Evolutionary conservation across 768 basidiomycete species (phyloP).

Genomic region (Auriscalpium orientale): DNA sequence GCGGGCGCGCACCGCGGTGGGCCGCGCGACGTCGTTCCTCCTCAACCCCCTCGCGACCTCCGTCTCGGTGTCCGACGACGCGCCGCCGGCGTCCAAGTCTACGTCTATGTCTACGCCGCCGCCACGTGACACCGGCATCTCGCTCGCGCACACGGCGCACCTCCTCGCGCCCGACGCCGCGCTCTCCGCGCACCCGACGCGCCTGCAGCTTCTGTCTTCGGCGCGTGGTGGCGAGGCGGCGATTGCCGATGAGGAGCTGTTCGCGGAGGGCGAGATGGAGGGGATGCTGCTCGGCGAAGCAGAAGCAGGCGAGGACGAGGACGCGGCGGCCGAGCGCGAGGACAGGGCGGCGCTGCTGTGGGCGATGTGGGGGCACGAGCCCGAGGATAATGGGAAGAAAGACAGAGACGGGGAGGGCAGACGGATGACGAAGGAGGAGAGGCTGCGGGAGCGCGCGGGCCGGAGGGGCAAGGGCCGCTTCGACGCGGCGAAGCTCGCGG

Average conservation of each 20-base stretch:
- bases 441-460: slow-evolving; percentile 3
- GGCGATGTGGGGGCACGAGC: slow-evolving; percentile 10
- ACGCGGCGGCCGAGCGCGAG: slow-evolving; percentile 9
- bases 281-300: slow-evolving; percentile 44
- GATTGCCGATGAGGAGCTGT: slow-evolving; percentile 66
- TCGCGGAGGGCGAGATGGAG: slow-evolving; percentile 62
- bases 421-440: background rate
- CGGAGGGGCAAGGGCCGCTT: slow-evolving; percentile 1
- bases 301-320: slow-evolving; percentile 35
- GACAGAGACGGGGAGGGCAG: slow-evolving; percentile 18
- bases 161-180: slow-evolving; percentile 40
- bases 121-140: background rate
- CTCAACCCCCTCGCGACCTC: slow-evolving; percentile 42
- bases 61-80: background rate
- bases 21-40: slow-evolving; percentile 47
- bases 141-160: slow-evolving; percentile 32
- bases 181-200: slow-evolving; percentile 38
- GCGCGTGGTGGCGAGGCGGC: slow-evolving; percentile 49
- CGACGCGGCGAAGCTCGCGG: background rate
- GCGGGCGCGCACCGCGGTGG: slow-evolving; percentile 26
- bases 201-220: slow-evolving; percentile 55
- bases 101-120: too few relatives aligned
- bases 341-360: slow-evolving; percentile 12
- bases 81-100: slow-evolving; percentile 11
- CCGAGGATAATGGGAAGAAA: slow-evolving; percentile 21